phyloP scores from a whole-genome alignment of 1,284 basidiomycete genomes.

The Trichosporon sp. region DNA sequence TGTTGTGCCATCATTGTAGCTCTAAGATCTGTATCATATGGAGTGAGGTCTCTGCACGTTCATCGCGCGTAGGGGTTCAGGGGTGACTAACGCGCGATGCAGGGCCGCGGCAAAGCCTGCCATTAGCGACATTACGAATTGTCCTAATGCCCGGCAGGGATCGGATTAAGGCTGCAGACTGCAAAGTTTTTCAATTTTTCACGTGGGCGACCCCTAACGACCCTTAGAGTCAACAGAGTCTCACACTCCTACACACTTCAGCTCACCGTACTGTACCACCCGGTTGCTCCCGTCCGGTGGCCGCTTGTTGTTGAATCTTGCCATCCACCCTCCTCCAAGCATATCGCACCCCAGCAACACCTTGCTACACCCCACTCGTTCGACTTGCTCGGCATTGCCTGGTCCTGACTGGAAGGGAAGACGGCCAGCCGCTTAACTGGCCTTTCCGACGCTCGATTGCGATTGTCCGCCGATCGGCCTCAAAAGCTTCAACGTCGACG shows the following conservation, averaged over 20 bases:
- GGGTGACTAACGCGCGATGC: neutral
- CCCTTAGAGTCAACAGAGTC: slow-evolving; percentile 11
- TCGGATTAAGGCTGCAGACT: neutral
- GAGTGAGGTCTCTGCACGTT: neutral
- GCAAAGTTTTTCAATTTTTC: slow-evolving; percentile 20
- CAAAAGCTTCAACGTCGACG: slow-evolving; percentile 8
- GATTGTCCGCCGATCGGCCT: no score
- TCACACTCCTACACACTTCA: slow-evolving; percentile 7
- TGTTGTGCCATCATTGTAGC: slow-evolving; percentile 17
- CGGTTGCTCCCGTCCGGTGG: slow-evolving; percentile 17
- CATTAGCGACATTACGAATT: neutral
- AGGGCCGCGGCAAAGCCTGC: neutral
- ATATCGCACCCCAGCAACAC: neutral
- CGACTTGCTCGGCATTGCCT: slow-evolving; percentile 3
- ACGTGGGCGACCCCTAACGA: slow-evolving; percentile 8
- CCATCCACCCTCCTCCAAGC: slow-evolving; percentile 12
- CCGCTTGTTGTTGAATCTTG: slow-evolving; percentile 20
- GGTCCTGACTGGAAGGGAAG: slow-evolving; percentile 12
- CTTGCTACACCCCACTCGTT: neutral
- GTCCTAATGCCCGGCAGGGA: neutral
- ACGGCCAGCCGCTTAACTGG: slow-evolving; percentile 11
- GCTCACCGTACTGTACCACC: neutral
- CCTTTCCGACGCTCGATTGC: neutral
- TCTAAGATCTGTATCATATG: slow-evolving; percentile 6
- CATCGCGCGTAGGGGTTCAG: neutral